Conservation (phyloP, 1,139 yeast genomes). For the Nematodospora anomalae region DNA sequence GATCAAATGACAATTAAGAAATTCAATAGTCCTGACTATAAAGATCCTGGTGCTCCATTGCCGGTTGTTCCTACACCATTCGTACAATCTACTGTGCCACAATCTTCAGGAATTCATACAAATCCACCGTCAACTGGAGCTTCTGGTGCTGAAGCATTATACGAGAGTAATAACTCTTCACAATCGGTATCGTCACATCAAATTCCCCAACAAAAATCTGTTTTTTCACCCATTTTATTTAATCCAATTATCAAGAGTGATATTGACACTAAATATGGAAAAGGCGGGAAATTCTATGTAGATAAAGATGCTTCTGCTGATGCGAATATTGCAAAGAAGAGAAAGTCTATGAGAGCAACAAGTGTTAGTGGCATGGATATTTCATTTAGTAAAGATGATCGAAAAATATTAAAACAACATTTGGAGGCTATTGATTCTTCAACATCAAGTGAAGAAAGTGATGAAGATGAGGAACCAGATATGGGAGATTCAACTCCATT, state of each 20-base stretch:
- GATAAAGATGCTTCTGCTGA: slow-evolving; percentile 32
- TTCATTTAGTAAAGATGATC: slow-evolving; percentile 17
- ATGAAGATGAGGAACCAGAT: slow-evolving; percentile 15
- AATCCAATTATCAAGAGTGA: slow-evolving; percentile 74
- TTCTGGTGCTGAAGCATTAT: slow-evolving; percentile 10
- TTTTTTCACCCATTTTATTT: slow-evolving; percentile 77
- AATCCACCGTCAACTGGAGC: slow-evolving; percentile 17
- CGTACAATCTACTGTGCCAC: slow-evolving; percentile 35
- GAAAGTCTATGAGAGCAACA: slow-evolving; percentile 35
- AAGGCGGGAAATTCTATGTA: slow-evolving; percentile 83
- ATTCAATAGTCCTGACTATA: slow-evolving; percentile 53
- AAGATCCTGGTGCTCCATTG: slow-evolving; percentile 81
- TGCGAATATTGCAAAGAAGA: slow-evolving; percentile 24
- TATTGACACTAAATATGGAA: slow-evolving; percentile 79
- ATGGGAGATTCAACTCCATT: slow-evolving; percentile 29
- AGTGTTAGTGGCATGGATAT: slow-evolving; percentile 41
- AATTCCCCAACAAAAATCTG: slow-evolving; percentile 37
- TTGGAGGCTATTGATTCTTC: slow-evolving; percentile 14
- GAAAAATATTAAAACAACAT: slow-evolving; percentile 17
- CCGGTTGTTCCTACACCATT: slow-evolving; percentile 64
- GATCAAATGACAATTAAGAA: slow-evolving; percentile 52
- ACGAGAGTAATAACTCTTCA: slow-evolving; percentile 3
- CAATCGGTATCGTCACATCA: slow-evolving; percentile 12
- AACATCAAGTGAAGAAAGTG: slow-evolving; percentile 32
- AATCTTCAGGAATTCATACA: slow-evolving; percentile 14